A percentile compares a stretch with the other conserved stretches of the same genome.
These are phyloP conservation scores for Rosa multiflora DNA, from an alignment of 306 rosid genomes.

Conservation along the genomic window DNA sequence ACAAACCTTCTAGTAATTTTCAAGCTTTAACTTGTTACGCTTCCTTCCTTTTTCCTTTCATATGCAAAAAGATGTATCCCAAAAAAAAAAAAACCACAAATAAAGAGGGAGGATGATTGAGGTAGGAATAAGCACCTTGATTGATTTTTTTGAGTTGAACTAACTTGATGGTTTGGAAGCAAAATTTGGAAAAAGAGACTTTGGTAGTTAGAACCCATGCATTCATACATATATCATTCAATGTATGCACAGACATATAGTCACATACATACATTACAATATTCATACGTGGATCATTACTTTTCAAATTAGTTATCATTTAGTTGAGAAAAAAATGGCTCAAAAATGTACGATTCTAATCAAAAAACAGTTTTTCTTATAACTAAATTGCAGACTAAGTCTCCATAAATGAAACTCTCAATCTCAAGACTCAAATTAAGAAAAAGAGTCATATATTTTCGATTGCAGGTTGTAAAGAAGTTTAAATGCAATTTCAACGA, in stretches of 20 bases:
- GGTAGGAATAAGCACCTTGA: background rate
- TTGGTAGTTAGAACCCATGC: background rate
- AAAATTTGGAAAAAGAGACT: background rate
- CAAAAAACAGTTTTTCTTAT: no score
- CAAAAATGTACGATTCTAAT: no score
- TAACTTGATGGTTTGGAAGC: background rate
- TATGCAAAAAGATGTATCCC: background rate
- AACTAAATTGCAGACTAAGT: no score
- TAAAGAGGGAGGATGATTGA: background rate
- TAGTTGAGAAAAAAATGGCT: no score
- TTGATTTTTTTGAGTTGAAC: background rate
- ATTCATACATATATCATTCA: background rate
- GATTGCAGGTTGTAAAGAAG: no score
- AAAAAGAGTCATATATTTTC: no score
- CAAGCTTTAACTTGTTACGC: background rate
- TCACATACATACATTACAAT: background rate
- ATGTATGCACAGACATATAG: background rate
- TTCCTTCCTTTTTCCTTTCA: conserved; percentile 7
- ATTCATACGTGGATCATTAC: background rate
- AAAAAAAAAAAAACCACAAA: background rate
- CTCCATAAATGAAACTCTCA: no score
- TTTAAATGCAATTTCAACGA: no score
- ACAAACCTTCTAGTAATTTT: conserved; percentile 8
- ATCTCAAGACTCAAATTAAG: no score
- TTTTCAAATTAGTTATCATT: no score